A percentile compares a stretch with the other conserved stretches of the same genome.
Evolutionary conservation across 805 yeast genomes (phyloP).

Genomic region (Wickerhamiella hasegawae): DNA sequence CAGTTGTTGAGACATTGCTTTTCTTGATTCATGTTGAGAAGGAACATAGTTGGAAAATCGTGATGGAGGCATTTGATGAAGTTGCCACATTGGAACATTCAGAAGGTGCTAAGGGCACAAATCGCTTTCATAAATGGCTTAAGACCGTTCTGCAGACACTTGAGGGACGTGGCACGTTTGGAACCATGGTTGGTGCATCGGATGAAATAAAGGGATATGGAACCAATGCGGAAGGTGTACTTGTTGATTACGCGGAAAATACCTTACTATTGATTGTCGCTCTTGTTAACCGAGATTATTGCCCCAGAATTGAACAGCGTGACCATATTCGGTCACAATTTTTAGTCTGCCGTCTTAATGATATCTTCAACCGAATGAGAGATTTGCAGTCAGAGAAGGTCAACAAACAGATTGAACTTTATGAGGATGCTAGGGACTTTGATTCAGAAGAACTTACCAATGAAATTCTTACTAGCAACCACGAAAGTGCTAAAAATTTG

Average conservation of each 20-base stretch:
- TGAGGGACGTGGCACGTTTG: slow-evolving; percentile 78
- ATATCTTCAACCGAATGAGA: slow-evolving; percentile 36
- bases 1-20: slow-evolving; percentile 63
- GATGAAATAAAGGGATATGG: slow-evolving; percentile 53
- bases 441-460: slow-evolving; percentile 29
- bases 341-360: slow-evolving; percentile 38
- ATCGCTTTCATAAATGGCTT: slow-evolving; percentile 61
- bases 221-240: slow-evolving; percentile 37
- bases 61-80: slow-evolving; percentile 33
- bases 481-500: no score
- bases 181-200: slow-evolving; percentile 84
- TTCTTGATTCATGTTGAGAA: slow-evolving; percentile 32
- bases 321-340: slow-evolving; percentile 44
- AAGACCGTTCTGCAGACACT: slow-evolving; percentile 46
- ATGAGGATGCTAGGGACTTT: slow-evolving; percentile 30
- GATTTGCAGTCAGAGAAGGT: slow-evolving; percentile 41
- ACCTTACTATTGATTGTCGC: slow-evolving; percentile 59
- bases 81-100: background rate
- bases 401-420: slow-evolving; percentile 49
- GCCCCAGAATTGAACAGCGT: slow-evolving; percentile 25
- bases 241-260: slow-evolving; percentile 55
- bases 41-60: slow-evolving; percentile 38
- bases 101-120: slow-evolving; percentile 20
- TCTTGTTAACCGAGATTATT: slow-evolving; percentile 23
- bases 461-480: no score